phyloP scores from a whole-genome alignment of 2,329 filamentous ascomycete species.

The Thermothelomyces thermophilus region DNA sequence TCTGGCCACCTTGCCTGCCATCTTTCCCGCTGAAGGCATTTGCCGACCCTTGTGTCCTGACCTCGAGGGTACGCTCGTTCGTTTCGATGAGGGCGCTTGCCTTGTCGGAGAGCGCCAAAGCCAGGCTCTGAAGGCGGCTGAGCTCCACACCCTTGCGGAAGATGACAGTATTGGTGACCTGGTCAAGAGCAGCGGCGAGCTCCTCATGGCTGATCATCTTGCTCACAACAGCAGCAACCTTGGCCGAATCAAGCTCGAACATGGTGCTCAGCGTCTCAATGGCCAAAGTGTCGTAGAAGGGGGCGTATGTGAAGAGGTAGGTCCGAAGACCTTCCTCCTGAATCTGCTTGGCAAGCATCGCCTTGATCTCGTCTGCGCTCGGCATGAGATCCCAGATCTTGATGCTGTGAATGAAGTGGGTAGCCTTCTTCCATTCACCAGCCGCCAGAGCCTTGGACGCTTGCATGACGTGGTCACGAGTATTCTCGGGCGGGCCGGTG shows the following conservation, averaged over 20 bases:
- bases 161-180: constrained; percentile 94
- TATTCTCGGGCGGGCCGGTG: constrained; percentile 97
- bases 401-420: constrained; percentile 88
- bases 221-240: constrained; percentile 91
- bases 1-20: constrained; percentile 63
- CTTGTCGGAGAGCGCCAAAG: constrained; percentile 91
- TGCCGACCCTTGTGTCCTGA: constrained; percentile 89
- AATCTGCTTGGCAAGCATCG: constrained; percentile 95
- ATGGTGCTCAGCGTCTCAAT: constrained; percentile 79
- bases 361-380: constrained; percentile 86
- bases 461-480: constrained; percentile 98
- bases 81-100: constrained; percentile 91
- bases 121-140: constrained; percentile 88
- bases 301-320: constrained; percentile 98
- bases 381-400: constrained; percentile 99
- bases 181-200: constrained; percentile 89
- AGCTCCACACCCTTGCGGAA: constrained; percentile 99
- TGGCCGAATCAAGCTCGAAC: constrained; percentile 89
- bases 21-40: constrained; percentile 94
- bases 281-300: constrained; percentile 95
- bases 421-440: constrained; percentile 97
- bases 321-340: constrained; percentile 97
- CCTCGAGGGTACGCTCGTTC: constrained; percentile 95
- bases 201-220: constrained; percentile 99
- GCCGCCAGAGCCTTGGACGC: constrained; percentile 93